Percentiles rank a stretch among this genome's conserved stretches.
Conservation (phyloP, 78 protist genomes). For the Dictyostelium citrinum region DNA sequence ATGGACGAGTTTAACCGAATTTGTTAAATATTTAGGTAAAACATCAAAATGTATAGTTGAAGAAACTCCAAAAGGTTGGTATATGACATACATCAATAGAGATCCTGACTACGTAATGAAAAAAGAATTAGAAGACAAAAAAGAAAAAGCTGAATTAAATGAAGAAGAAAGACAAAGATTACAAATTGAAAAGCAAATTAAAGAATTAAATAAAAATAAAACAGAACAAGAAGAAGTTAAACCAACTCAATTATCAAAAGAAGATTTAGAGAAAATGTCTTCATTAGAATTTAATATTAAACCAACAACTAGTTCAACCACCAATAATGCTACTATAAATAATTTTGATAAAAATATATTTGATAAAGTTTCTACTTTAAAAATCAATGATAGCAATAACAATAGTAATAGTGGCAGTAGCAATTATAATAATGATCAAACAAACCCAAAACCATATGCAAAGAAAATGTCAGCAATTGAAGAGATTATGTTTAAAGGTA, state of each 20-base stretch:
- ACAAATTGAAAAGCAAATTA: constrained; percentile 54
- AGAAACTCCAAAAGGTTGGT: constrained; percentile 93
- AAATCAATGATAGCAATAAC: not conserved
- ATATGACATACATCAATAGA: constrained; percentile 82
- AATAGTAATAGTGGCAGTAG: not conserved
- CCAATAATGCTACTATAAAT: not conserved
- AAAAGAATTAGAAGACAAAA: constrained; percentile 8
- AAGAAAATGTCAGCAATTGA: constrained; percentile 49
- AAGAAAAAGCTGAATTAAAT: constrained; percentile 29
- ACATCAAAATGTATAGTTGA: constrained; percentile 87
- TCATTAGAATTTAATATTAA: not conserved
- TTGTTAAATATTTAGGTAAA: constrained; percentile 88
- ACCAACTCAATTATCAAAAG: constrained; percentile 20
- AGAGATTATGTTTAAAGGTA: constrained; percentile 48
- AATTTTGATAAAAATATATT: not conserved
- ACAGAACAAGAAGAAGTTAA: not conserved
- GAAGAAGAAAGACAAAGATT: constrained; percentile 67
- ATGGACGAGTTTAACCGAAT: constrained; percentile 88
- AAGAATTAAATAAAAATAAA: constrained; percentile 23
- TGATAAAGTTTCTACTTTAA: not conserved
- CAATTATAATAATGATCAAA: not conserved
- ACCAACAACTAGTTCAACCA: not conserved
- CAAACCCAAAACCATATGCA: not conserved
- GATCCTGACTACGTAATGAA: constrained; percentile 70
- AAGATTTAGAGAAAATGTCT: not conserved